Evolutionary conservation across 192 early-diverging fungal genomes (phyloP), one percentile per base, ranked within the genome.

Genomic region (Lobosporangium transversale): DNA sequence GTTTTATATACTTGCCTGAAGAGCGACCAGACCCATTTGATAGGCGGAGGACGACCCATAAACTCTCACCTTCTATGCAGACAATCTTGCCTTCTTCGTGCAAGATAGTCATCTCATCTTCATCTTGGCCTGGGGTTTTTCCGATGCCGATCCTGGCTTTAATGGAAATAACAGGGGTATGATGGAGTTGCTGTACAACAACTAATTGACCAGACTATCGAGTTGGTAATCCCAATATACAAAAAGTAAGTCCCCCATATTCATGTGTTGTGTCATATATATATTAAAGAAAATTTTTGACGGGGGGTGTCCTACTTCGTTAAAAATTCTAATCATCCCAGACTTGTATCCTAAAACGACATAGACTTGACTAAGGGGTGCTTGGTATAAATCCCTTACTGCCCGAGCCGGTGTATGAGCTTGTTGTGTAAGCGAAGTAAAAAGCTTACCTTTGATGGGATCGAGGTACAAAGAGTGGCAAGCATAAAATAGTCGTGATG

Each of bases 41-140:
- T 12, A 84, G 78, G 5, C 85, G 67, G 17, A 87, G 74, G 23
- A 82, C 83, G 49, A 81, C 79, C 85, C 85, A 87, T 20, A 87
- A 61, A 50, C 79, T 85, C 26, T 87, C 81, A 21, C 85, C 85
- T 31, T 87, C 83, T 42, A 87, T 87, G 31, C 81, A 83, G 12
- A 87, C 83, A 26, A 87, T 81, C n/a, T 75, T 79, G 20, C 79
- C 80, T 20, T 64, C 70, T 27, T 80, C 70, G 36, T 82, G 83
- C 36, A 87, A 55, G n/a, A 87, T 79, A 0, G 83, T 85, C 57
- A 87, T 85, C 30, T 87, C 85, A 57, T 87, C 85, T 20, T 87
- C 83, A 23, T 81, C 80, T 30, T 80, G 69, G 2, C 80, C 73
- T 33, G 71, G 42, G 20, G 49, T 27, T 29, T 53, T 80, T 37